A percentile compares a stretch with the other conserved stretches of the same genome.
Evolutionary conservation across 306 rosid species (phyloP).

Genomic region (Glycine soja): DNA sequence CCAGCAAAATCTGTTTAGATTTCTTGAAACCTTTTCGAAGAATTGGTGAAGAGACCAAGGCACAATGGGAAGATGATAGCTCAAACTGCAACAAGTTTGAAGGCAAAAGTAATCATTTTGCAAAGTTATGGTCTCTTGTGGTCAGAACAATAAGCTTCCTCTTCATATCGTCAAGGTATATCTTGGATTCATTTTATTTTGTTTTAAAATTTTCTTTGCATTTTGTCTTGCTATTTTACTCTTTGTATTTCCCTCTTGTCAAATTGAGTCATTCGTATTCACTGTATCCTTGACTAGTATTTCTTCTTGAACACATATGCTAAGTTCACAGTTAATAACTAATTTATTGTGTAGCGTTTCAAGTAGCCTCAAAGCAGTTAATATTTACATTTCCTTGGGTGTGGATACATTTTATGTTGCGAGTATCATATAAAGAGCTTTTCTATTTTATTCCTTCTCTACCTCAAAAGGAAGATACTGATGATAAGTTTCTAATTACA

Average conservation of each 20-base stretch:
- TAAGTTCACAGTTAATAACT: not conserved
- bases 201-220: not conserved
- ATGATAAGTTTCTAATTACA: not conserved
- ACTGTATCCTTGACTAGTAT: not conserved
- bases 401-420: not conserved
- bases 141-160: slow-evolving; percentile 79
- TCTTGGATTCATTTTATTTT: slow-evolving; percentile 37
- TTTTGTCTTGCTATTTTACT: slow-evolving; percentile 7
- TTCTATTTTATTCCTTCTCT: not conserved
- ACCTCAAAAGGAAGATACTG: slow-evolving; percentile 13
- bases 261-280: slow-evolving; percentile 23
- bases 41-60: slow-evolving; percentile 41
- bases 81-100: slow-evolving; percentile 44
- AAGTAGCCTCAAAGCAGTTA: slow-evolving; percentile 20
- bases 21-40: slow-evolving; percentile 58
- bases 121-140: slow-evolving; percentile 69
- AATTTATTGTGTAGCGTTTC: not conserved
- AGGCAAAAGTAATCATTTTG: slow-evolving; percentile 43
- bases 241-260: slow-evolving; percentile 5
- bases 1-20: slow-evolving; percentile 54
- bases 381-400: not conserved
- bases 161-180: slow-evolving; percentile 84
- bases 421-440: slow-evolving; percentile 6
- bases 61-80: slow-evolving; percentile 44
- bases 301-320: not conserved